Evolutionary conservation across 306 rosid genomes (phyloP), one percentile per base, ranked within the genome.

Genomic region (Lathyrus tuberosus): DNA sequence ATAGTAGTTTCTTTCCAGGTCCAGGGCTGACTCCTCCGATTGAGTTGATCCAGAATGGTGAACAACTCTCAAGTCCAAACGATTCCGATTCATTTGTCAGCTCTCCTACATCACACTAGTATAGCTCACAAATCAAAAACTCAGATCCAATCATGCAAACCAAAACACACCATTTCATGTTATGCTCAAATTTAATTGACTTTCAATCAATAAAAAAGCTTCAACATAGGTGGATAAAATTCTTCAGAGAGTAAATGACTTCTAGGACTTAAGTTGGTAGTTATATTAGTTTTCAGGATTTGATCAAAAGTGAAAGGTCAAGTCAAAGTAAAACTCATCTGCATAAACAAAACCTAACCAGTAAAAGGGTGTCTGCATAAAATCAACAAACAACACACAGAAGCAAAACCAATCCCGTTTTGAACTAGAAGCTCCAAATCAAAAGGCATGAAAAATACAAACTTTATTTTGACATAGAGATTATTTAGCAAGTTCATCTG

Each of bases 21-120:
- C 95, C 74, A 91, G 53, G 53, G 92, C 84, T 24, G 95, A 95
- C 82, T 91, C 97, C 72, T 83, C 96, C 5, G 99, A 89, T 56
- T 86, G 96, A 41, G 96, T 71, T 79, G 96, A 89, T 56, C 91
- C 97, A 43, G 89, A 86, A 69, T 83, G 89, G 79, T 86, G 86
- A 79, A 78, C 78, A 79, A 78, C 78, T 76, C 86, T 87, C 65
- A 87, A 71, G 81, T 82, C 85, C 73, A 86, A 76, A 40, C 65
- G 86, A 78, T 78, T 74, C 79, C 80, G 81, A 77, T 83, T 86
- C 99, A 94, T 94, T 84, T 74, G 79, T 81, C 82, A 84, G 80
- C 86, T 80, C 87, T 78, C 96, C 96, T 87, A 71, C 82, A 77
- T 59, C 33, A 51, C 57, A 51, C 57, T 51, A 51, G 22, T 18